Percentiles rank a stretch among this genome's conserved stretches.
Conservation (phyloP, 768 basidiomycete species). For the Mrakia gelida region DNA sequence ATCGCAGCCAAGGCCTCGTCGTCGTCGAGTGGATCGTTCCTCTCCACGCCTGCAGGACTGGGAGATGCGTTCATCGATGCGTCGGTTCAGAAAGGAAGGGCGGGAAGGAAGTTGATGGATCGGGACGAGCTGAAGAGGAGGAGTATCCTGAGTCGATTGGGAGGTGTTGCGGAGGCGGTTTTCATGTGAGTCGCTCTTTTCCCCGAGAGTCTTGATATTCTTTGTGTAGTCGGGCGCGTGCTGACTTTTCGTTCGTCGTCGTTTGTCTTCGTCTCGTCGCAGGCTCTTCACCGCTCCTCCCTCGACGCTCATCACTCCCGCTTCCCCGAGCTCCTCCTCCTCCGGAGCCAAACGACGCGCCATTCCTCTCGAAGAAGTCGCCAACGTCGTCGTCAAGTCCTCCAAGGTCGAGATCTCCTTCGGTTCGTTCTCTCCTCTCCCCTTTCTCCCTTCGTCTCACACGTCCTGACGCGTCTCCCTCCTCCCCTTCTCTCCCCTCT, state of each 20-base stretch:
- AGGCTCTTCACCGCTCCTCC: constrained; percentile 43
- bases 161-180: constrained; percentile 43
- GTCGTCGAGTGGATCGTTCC: not conserved
- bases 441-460: not conserved
- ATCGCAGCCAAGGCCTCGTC: constrained; percentile 26
- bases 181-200: constrained; percentile 41
- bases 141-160: constrained; percentile 43
- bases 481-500: not conserved
- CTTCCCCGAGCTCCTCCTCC: not conserved
- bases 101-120: not conserved
- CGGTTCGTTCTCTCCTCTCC: constrained; percentile 34
- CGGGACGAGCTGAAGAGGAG: constrained; percentile 43
- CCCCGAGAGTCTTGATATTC: not conserved
- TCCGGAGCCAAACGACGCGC: constrained; percentile 35
- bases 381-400: constrained; percentile 44
- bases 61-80: constrained; percentile 12
- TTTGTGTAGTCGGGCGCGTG: not conserved
- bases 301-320: constrained; percentile 22
- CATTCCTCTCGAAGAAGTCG: constrained; percentile 43
- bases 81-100: not conserved
- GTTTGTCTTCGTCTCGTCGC: not conserved
- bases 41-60: not conserved
- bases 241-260: not conserved
- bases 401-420: constrained; percentile 45
- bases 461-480: not conserved